Evolutionary conservation across 495 filamentous ascomycete genomes (phyloP), one percentile per base, ranked within the genome.

Genomic region (Amphirosellinia nigrospora): DNA sequence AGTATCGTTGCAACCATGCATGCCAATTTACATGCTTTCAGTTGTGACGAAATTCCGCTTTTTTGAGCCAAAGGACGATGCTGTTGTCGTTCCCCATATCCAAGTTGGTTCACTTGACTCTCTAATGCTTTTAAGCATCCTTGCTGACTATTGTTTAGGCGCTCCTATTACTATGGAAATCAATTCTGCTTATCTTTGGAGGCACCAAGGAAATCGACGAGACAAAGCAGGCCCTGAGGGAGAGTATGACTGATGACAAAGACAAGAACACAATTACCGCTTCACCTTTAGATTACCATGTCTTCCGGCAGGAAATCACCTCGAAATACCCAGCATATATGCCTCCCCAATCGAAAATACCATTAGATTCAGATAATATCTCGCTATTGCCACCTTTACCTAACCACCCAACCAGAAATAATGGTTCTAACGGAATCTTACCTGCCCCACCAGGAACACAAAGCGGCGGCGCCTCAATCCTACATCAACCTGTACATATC

Each of bases 261-360:
- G 77, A 81, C 21, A 86, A 85, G 68, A 81, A 79, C 79, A 80
- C 93, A 45, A 93, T 99, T 66, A 96, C 90, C 1, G 94, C 96
- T 6, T 97, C 94, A 11, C 96, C 96, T 15, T 84, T 99, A 11
- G 96, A 99, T 75, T 99, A 99, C 75, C 95, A 98, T 76, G 85
- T 93, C 15, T 99, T 99, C 76, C 90, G 96, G 32, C 95, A 98
- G 78, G 96, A 99, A 79, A 94, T 99, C 72, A 97, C 90, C n/a
- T 98, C 96, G 0, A 99, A 99, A 82, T 99, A 99, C 75, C 96
- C 96, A 6, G 92, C 96, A 5, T 99, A 98, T 79, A 90, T 94
- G 70, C 95, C 96, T 5, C 96, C 96, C 28, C 90, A 88, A 32
- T 89, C 93, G 1, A 79, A 92, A 15, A 89, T 99, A 68, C 93